Conservation (phyloP, 192 early-diverging fungal genomes). For the Rhizophagus sp. region DNA sequence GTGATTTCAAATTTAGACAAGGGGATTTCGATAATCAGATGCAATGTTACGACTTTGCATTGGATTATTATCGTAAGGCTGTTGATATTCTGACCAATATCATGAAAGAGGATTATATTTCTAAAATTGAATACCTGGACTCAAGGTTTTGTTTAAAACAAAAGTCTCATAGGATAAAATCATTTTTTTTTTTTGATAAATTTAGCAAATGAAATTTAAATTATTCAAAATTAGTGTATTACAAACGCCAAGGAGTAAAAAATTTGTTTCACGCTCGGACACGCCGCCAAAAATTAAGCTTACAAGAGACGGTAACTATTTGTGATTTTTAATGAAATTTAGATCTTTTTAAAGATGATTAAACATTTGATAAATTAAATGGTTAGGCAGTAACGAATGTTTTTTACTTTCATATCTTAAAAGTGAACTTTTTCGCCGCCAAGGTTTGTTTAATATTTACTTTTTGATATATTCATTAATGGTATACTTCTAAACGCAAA, state of each 20-base stretch:
- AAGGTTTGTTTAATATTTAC: slow-evolving; percentile 34
- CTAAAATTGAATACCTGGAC: slow-evolving; percentile 48
- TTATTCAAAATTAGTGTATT: slow-evolving; percentile 33
- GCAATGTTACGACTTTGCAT: slow-evolving; percentile 45
- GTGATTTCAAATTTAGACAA: slow-evolving; percentile 10
- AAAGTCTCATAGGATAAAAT: neutral
- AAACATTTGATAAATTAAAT: slow-evolving; percentile 1
- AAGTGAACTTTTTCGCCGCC: slow-evolving; percentile 40
- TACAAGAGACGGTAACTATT: neutral
- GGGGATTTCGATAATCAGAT: slow-evolving; percentile 52
- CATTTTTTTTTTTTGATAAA: neutral
- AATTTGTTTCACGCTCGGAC: slow-evolving; percentile 11
- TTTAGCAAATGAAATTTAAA: neutral
- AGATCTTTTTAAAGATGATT: neutral
- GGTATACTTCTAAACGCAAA: neutral
- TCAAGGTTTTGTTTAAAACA: slow-evolving; percentile 36
- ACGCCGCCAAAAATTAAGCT: slow-evolving; percentile 1
- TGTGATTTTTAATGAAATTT: neutral
- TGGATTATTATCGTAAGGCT: slow-evolving; percentile 48
- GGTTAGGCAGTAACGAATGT: slow-evolving; percentile 36
- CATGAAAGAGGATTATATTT: slow-evolving; percentile 56
- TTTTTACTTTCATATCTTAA: slow-evolving; percentile 47
- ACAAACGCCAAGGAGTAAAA: slow-evolving; percentile 55
- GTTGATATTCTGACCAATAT: slow-evolving; percentile 51
- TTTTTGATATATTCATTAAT: neutral